These are phyloP conservation scores for Areca catechu DNA, from an alignment of 176 grass and related monocot genomes.

Conservation along the genomic window DNA sequence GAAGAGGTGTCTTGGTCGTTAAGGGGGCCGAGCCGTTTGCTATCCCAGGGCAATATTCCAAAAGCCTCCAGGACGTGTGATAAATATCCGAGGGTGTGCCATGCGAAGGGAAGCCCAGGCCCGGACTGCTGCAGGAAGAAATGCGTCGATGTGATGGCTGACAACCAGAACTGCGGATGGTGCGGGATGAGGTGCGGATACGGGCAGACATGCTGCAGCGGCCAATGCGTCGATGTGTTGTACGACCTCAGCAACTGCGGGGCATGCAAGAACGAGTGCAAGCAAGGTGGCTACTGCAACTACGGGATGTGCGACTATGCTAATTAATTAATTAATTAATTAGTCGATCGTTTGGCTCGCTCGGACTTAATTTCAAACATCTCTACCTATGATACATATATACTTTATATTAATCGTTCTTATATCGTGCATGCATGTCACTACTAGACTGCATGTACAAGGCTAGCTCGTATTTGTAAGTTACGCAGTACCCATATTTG, in stretches of 20 bases:
- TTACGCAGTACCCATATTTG: too few relatives aligned
- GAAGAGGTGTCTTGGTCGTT: too few relatives aligned
- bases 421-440: too few relatives aligned
- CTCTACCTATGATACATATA: too few relatives aligned
- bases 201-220: slow-evolving; percentile 18
- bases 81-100: slow-evolving; percentile 19
- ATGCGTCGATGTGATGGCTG: slow-evolving; percentile 21
- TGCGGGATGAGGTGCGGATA: slow-evolving; percentile 24
- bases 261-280: slow-evolving; percentile 30
- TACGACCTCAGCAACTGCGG: slow-evolving; percentile 23
- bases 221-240: slow-evolving; percentile 17
- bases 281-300: slow-evolving; percentile 25
- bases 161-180: slow-evolving; percentile 22
- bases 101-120: slow-evolving; percentile 14
- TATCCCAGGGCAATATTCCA: neutral
- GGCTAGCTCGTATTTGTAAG: too few relatives aligned
- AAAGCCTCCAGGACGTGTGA: slow-evolving; percentile 16
- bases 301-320: slow-evolving; percentile 30
- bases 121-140: slow-evolving; percentile 24
- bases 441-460: too few relatives aligned
- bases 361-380: too few relatives aligned
- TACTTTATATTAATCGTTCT: too few relatives aligned
- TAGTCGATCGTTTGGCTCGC: neutral
- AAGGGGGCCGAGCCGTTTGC: neutral
- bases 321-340: too few relatives aligned